Evolutionary conservation across 2,329 filamentous ascomycete genomes (phyloP).

Genomic region (Xylariaceae sp.): DNA sequence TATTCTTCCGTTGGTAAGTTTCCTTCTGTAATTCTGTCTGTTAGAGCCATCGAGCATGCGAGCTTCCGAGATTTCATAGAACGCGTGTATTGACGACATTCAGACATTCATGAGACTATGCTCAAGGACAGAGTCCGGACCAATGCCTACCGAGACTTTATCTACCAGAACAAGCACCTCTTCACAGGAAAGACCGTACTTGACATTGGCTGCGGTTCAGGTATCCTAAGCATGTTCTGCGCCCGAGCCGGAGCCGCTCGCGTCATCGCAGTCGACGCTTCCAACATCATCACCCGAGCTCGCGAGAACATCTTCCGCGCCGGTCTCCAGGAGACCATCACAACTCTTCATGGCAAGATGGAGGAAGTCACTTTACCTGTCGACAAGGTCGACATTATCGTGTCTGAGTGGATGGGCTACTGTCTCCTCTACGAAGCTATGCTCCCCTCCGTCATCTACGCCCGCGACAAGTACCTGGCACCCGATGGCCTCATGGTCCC

Average conservation of each 20-base stretch:
- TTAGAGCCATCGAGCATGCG: too few relatives aligned
- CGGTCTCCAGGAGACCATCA: conserved; percentile 69
- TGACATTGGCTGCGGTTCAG: conserved; percentile 83
- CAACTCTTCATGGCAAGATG: conserved; percentile 78
- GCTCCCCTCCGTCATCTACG: conserved; percentile 88
- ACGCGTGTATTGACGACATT: background rate
- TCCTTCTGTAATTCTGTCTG: background rate
- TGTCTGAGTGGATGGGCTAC: conserved; percentile 99
- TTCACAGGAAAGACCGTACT: conserved; percentile 85
- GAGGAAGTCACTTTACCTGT: conserved; percentile 82
- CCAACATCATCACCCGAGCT: conserved; percentile 83
- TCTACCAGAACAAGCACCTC: conserved; percentile 85
- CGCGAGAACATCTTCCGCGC: conserved; percentile 83
- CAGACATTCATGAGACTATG: conserved; percentile 91
- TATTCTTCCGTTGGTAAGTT: conserved; percentile 58
- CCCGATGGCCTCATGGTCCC: conserved; percentile 81
- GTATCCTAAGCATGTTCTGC: conserved; percentile 92
- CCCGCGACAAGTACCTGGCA: conserved; percentile 80
- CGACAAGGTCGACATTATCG: conserved; percentile 84
- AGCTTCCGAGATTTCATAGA: background rate
- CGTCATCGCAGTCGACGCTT: conserved; percentile 91
- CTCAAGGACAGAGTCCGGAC: conserved; percentile 86
- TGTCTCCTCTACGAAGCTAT: conserved; percentile 91
- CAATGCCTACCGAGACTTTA: conserved; percentile 90
- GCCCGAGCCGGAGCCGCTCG: conserved; percentile 82